Evolutionary conservation across 1,139 yeast genomes (phyloP).

Genomic region (Debaryomyces robertsiae): DNA sequence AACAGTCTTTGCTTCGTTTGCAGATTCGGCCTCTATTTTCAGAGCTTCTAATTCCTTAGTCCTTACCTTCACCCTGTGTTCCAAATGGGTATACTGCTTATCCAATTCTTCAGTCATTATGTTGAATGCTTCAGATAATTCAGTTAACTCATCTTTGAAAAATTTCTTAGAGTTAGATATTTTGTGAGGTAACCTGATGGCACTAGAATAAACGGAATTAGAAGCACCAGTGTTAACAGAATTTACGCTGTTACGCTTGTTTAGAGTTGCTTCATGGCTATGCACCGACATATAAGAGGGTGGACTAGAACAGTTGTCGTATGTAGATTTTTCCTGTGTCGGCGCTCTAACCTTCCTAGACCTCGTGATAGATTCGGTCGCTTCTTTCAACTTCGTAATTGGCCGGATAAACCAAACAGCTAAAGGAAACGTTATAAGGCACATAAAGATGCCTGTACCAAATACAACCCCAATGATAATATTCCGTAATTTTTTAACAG

Average conservation of each 20-base stretch:
- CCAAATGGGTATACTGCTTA: constrained; percentile 78
- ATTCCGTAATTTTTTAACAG: constrained; percentile 61
- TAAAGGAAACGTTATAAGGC: constrained; percentile 74
- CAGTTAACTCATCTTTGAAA: constrained; percentile 84
- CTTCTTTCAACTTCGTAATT: constrained; percentile 75
- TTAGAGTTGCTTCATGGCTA: constrained; percentile 8
- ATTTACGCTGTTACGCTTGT: constrained; percentile 29
- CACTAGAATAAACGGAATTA: constrained; percentile 39
- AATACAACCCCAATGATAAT: constrained; percentile 79
- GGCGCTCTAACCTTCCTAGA: constrained; percentile 30
- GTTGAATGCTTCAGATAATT: constrained; percentile 84
- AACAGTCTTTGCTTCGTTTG: constrained; percentile 92
- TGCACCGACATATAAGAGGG: constrained; percentile 5
- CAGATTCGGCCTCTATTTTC: constrained; percentile 86
- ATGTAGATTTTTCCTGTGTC: constrained; percentile 1
- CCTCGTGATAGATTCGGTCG: constrained; percentile 66
- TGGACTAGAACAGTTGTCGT: constrained; percentile 7
- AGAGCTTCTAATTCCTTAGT: constrained; percentile 89
- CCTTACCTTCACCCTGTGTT: constrained; percentile 85
- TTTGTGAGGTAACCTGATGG: constrained; percentile 48
- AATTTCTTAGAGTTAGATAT: constrained; percentile 60
- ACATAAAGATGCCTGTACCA: constrained; percentile 76
- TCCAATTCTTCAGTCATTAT: constrained; percentile 88
- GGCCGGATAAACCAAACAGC: constrained; percentile 89
- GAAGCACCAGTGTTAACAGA: constrained; percentile 32